These are phyloP conservation scores for Fusarium sp. DNA, from an alignment of 2,329 filamentous ascomycete species.

Conservation along the genomic window DNA sequence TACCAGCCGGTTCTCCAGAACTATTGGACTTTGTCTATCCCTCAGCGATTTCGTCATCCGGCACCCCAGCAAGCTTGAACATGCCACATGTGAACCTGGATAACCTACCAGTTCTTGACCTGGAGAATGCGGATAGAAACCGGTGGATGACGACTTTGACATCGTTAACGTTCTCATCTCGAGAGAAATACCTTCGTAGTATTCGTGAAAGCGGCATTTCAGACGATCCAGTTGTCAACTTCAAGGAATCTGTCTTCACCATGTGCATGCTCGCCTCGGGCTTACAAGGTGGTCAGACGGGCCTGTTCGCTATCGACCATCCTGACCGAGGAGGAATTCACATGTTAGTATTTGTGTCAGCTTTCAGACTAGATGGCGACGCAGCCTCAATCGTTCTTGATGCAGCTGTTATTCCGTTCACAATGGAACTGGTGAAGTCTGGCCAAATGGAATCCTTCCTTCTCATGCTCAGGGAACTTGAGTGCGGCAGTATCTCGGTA, in stretches of 20 bases:
- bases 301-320: conserved; percentile 58
- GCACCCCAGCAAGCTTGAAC: conserved; percentile 54
- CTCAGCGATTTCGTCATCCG: conserved; percentile 40
- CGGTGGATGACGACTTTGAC: conserved; percentile 56
- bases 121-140: conserved; percentile 50
- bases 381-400: conserved; percentile 59
- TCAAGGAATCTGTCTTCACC: conserved; percentile 62
- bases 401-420: conserved; percentile 61
- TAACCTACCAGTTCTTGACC: conserved; percentile 56
- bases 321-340: conserved; percentile 55
- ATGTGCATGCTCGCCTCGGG: conserved; percentile 61
- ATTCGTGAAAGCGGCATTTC: conserved; percentile 40
- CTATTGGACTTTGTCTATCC: conserved; percentile 55
- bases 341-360: conserved; percentile 56
- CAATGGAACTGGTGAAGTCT: conserved; percentile 50
- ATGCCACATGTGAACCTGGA: conserved; percentile 59
- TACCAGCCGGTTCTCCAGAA: conserved; percentile 38
- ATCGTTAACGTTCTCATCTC: conserved; percentile 56
- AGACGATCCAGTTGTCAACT: conserved; percentile 54
- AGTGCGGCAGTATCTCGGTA: conserved; percentile 56
- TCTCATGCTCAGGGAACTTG: conserved; percentile 51
- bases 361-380: conserved; percentile 58
- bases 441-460: conserved; percentile 55
- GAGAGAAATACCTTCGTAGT: conserved; percentile 55
- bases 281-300: conserved; percentile 58